Evolutionary conservation across 192 early-diverging fungal genomes (phyloP).

Genomic region (Coemansia sp.): DNA sequence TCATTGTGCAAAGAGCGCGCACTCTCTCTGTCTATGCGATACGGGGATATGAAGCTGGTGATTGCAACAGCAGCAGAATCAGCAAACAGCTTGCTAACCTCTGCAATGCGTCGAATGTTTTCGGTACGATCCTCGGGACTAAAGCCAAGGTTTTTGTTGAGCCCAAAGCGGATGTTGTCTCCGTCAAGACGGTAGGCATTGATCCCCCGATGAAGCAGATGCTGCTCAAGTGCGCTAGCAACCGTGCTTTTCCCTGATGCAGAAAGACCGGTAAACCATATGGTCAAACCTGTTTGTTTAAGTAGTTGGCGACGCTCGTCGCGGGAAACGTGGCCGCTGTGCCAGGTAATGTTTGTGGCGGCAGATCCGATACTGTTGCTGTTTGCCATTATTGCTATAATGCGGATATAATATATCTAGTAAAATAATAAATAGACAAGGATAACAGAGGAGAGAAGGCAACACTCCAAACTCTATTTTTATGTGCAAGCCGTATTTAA

Average conservation of each 20-base stretch:
- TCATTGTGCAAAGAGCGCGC: slow-evolving; percentile 78
- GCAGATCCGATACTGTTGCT: slow-evolving; percentile 13
- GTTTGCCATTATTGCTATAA: slow-evolving; percentile 6
- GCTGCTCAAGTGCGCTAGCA: slow-evolving; percentile 87
- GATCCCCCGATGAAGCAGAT: slow-evolving; percentile 71
- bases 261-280: slow-evolving; percentile 96
- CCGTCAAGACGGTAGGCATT: slow-evolving; percentile 91
- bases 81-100: slow-evolving; percentile 86
- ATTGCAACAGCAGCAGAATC: slow-evolving; percentile 79
- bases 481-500: no score
- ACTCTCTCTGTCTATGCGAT: slow-evolving; percentile 74
- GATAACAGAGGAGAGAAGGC: no score
- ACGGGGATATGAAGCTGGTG: slow-evolving; percentile 91
- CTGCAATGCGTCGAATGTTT: slow-evolving; percentile 93
- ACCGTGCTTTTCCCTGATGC: slow-evolving; percentile 93
- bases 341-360: slow-evolving; percentile 90
- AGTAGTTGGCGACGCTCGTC: slow-evolving; percentile 72
- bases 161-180: slow-evolving; percentile 96
- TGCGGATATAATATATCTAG: background rate
- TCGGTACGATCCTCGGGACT: slow-evolving; percentile 87
- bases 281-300: slow-evolving; percentile 70
- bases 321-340: slow-evolving; percentile 72
- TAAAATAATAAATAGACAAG: background rate
- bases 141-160: slow-evolving; percentile 94
- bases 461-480: no score